Conservation (phyloP, 306 rosid genomes). For the Gastrolobium villosum region DNA sequence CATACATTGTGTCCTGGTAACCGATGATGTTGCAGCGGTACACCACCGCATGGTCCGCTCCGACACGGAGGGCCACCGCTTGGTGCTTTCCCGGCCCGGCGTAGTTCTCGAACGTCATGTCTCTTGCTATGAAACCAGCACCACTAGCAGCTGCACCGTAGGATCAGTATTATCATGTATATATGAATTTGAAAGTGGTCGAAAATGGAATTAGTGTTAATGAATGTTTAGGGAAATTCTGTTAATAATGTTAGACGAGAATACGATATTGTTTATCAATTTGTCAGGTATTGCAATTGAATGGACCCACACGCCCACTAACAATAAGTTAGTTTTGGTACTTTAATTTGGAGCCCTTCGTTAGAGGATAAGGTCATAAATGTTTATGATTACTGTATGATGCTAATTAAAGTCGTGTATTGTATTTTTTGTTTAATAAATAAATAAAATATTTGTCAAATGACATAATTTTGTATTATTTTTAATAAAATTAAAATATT, state of each 20-base stretch:
- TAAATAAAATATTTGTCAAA: no score
- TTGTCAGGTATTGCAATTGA: conserved; percentile 26
- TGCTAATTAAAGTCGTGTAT: no score
- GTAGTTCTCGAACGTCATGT: conserved; percentile 79
- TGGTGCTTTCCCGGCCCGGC: conserved; percentile 91
- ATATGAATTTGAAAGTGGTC: neutral
- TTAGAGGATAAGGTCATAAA: neutral
- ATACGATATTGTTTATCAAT: conserved; percentile 17
- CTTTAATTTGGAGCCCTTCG: conserved; percentile 34
- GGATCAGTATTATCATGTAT: neutral
- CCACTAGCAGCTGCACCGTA: conserved; percentile 77
- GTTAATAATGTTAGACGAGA: conserved; percentile 5
- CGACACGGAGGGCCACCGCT: conserved; percentile 91
- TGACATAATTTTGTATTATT: no score
- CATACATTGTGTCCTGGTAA: conserved; percentile 85
- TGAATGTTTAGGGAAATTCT: conserved; percentile 17
- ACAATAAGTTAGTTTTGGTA: conserved; percentile 38
- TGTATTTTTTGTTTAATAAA: no score
- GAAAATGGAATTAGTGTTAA: neutral
- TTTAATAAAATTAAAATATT: no score
- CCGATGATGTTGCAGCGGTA: conserved; percentile 77
- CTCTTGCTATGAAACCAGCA: conserved; percentile 82
- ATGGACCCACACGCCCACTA: conserved; percentile 51
- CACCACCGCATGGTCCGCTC: conserved; percentile 87
- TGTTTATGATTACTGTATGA: neutral